A percentile compares a stretch with the other conserved stretches of the same genome.
These are phyloP conservation scores for Fusarium poae DNA, from an alignment of 2,329 filamentous ascomycete genomes.

Conservation along the genomic window DNA sequence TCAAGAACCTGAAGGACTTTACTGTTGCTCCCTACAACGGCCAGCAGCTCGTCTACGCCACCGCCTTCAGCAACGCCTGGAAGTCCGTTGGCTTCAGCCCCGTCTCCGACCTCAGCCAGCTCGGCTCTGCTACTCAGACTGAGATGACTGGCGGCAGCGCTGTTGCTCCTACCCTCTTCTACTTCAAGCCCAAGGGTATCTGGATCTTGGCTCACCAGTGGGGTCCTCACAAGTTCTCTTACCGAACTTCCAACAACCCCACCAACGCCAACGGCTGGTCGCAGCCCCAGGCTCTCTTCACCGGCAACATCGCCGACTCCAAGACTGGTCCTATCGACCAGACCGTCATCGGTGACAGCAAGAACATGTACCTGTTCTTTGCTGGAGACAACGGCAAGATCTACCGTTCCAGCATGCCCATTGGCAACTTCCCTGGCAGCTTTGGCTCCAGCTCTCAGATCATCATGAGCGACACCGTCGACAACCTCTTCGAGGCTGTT, in stretches of 20 bases:
- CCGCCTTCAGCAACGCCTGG: constrained; percentile 61
- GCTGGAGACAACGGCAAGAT: constrained; percentile 75
- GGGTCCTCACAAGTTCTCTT: constrained; percentile 70
- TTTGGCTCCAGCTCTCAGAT: constrained; percentile 64
- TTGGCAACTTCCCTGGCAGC: constrained; percentile 70
- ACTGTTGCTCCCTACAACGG: constrained; percentile 67
- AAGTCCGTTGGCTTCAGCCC: constrained; percentile 46
- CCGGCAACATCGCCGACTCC: neutral
- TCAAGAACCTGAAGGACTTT: constrained; percentile 69
- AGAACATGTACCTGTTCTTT: constrained; percentile 77
- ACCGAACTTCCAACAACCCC: constrained; percentile 70
- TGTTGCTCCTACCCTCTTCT: constrained; percentile 69
- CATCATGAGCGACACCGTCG: constrained; percentile 59
- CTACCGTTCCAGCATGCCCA: constrained; percentile 73
- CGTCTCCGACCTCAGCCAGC: constrained; percentile 14
- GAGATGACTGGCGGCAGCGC: neutral
- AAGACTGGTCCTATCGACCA: constrained; percentile 69
- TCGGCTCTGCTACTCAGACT: constrained; percentile 16
- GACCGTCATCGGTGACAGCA: constrained; percentile 71
- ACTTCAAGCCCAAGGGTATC: constrained; percentile 69
- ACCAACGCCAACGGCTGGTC: constrained; percentile 67
- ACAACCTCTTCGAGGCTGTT: constrained; percentile 75
- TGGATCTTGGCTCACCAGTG: constrained; percentile 78
- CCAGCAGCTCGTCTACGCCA: constrained; percentile 71
- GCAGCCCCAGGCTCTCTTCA: constrained; percentile 16